A percentile compares a stretch with the other conserved stretches of the same genome.
Evolutionary conservation across 2,329 filamentous ascomycete genomes (phyloP).

Genomic region (Exophiala phaeomuriformis): DNA sequence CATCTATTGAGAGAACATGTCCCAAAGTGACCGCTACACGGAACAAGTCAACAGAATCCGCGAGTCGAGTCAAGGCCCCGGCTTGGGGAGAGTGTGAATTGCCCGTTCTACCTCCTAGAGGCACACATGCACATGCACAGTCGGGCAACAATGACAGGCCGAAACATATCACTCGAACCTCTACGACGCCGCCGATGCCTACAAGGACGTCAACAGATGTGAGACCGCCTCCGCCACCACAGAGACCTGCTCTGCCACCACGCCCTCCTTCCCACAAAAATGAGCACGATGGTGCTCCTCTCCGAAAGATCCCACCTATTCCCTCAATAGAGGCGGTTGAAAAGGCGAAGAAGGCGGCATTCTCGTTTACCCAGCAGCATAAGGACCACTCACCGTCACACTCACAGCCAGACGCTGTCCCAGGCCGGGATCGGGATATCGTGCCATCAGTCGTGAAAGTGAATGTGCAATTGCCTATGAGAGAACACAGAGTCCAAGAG

Average conservation of each 20-base stretch:
- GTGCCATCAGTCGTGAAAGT: background rate
- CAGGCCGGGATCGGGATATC: constrained; percentile 12
- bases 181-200: constrained; percentile 29
- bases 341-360: constrained; percentile 40
- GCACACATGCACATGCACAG: constrained; percentile 17
- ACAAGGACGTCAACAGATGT: constrained; percentile 14
- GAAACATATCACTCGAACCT: constrained; percentile 34
- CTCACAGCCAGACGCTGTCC: constrained; percentile 18
- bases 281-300: constrained; percentile 12
- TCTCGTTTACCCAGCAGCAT: constrained; percentile 31
- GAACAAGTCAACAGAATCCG: constrained; percentile 29
- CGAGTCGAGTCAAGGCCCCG: constrained; percentile 46
- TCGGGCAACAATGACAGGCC: constrained; percentile 29
- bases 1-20: constrained; percentile 39
- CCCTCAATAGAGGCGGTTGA: constrained; percentile 32
- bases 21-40: constrained; percentile 15
- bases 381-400: constrained; percentile 17
- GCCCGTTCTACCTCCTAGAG: constrained; percentile 49
- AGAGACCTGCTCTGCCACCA: constrained; percentile 22
- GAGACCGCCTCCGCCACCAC: constrained; percentile 12
- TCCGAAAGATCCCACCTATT: constrained; percentile 28
- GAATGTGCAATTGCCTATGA: background rate
- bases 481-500: background rate
- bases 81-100: constrained; percentile 50
- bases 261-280: constrained; percentile 22